phyloP scores from a whole-genome alignment of 768 basidiomycete species.

The Lactarius sp. region DNA sequence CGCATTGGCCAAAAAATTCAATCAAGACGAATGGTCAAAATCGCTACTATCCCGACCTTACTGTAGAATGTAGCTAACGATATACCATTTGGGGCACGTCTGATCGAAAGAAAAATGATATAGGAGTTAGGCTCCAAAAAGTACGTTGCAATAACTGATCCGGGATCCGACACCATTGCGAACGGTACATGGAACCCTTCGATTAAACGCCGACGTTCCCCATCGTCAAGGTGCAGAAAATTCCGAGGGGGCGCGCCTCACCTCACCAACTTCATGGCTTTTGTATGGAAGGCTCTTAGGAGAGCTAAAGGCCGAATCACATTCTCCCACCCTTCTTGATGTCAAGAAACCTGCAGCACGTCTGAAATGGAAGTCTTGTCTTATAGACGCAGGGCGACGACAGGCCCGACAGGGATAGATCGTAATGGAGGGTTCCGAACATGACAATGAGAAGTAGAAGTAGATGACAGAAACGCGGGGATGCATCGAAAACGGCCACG shows the following conservation, averaged over 20 bases:
- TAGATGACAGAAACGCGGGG: slow-evolving; percentile 13
- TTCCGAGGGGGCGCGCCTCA: neutral
- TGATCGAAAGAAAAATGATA: neutral
- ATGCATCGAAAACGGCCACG: slow-evolving; percentile 10
- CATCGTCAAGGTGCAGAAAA: neutral
- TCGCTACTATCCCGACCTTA: neutral
- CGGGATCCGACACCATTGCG: neutral
- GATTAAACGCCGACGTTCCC: neutral
- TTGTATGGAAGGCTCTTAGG: neutral
- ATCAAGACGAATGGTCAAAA: neutral
- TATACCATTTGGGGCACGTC: neutral
- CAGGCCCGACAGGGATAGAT: neutral
- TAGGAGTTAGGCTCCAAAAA: neutral
- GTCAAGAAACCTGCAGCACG: neutral
- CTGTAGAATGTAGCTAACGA: neutral
- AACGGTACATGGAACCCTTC: neutral
- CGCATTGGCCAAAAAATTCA: neutral
- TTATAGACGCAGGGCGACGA: neutral
- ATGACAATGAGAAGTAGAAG: slow-evolving; percentile 10
- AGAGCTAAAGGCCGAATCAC: neutral
- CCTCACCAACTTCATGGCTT: neutral
- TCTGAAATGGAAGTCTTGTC: neutral
- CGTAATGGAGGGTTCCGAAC: slow-evolving; percentile 13
- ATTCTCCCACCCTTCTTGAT: neutral
- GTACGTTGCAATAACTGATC: neutral